Evolutionary conservation across 2,329 filamentous ascomycete species (phyloP).

Genomic region (Calonectria hawksworthii): DNA sequence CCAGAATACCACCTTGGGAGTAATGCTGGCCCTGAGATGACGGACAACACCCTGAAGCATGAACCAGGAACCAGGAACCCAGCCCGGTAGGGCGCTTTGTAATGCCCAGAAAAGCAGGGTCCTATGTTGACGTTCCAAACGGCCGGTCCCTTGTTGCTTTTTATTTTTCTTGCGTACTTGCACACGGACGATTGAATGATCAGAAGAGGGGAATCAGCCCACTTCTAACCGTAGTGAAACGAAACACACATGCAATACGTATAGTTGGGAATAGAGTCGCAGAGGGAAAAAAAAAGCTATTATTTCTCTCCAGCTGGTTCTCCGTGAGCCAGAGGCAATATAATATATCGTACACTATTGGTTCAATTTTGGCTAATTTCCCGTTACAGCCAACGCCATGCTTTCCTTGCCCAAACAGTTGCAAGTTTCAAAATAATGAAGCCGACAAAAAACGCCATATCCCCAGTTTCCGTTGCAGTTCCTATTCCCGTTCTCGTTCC

Average conservation of each 20-base stretch:
- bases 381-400: slow-evolving; percentile 6
- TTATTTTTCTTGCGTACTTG: neutral
- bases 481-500: slow-evolving; percentile 5
- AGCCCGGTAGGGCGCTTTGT: slow-evolving; percentile 2
- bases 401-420: neutral
- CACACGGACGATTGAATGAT: neutral
- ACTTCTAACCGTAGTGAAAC: neutral
- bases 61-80: neutral
- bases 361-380: slow-evolving; percentile 14
- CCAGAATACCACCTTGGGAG: slow-evolving; percentile 10
- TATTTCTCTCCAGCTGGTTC: slow-evolving; percentile 10
- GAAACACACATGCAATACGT: neutral
- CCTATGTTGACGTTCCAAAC: neutral
- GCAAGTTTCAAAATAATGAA: neutral
- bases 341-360: slow-evolving; percentile 14
- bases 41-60: slow-evolving; percentile 9
- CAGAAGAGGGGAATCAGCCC: neutral
- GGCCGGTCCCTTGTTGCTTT: neutral
- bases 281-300: neutral
- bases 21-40: neutral
- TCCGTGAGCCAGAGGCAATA: slow-evolving; percentile 3
- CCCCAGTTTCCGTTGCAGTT: neutral
- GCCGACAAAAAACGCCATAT: slow-evolving; percentile 7
- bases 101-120: neutral
- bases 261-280: neutral